Evolutionary conservation across 1,284 basidiomycete species (phyloP).

Genomic region (Earliella scabrosa): DNA sequence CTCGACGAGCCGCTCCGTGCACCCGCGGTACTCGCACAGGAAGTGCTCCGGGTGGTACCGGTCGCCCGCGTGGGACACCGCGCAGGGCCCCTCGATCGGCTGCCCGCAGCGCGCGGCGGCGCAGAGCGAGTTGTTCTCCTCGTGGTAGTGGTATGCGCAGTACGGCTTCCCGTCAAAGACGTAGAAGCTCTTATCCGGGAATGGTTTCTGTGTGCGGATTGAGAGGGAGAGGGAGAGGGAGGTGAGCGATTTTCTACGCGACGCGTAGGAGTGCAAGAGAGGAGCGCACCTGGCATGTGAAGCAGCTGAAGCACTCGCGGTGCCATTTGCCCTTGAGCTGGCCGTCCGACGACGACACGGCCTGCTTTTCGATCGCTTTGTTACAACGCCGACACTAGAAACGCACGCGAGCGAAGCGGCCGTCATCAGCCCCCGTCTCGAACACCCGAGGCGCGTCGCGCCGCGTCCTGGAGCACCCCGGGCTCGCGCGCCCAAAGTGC

Average conservation of each 20-base stretch:
- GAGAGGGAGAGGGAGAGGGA: neutral
- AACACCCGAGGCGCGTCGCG: neutral
- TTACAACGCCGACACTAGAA: constrained; percentile 82
- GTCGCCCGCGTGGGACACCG: constrained; percentile 76
- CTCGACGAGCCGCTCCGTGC: constrained; percentile 66
- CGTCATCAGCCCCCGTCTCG: constrained; percentile 8
- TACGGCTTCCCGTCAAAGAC: constrained; percentile 86
- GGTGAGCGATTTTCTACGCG: neutral
- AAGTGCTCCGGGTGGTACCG: constrained; percentile 88
- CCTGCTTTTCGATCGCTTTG: constrained; percentile 84
- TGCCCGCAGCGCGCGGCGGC: constrained; percentile 76
- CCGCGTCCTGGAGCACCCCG: constrained; percentile 2
- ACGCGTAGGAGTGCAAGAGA: neutral
- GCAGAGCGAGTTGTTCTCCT: constrained; percentile 86
- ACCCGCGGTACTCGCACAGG: constrained; percentile 64
- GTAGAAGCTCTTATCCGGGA: constrained; percentile 89
- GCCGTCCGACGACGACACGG: constrained; percentile 89
- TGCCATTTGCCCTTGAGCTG: constrained; percentile 94
- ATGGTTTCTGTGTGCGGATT: constrained; percentile 63
- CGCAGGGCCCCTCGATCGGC: constrained; percentile 91
- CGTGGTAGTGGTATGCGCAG: constrained; percentile 90
- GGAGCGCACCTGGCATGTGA: constrained; percentile 68
- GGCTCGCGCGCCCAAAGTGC: too few species aligned
- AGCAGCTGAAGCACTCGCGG: constrained; percentile 86
- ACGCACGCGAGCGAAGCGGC: constrained; percentile 9